Evolutionary conservation across 208 protist genomes (phyloP).

Genomic region (Tetramitus jugosus): DNA sequence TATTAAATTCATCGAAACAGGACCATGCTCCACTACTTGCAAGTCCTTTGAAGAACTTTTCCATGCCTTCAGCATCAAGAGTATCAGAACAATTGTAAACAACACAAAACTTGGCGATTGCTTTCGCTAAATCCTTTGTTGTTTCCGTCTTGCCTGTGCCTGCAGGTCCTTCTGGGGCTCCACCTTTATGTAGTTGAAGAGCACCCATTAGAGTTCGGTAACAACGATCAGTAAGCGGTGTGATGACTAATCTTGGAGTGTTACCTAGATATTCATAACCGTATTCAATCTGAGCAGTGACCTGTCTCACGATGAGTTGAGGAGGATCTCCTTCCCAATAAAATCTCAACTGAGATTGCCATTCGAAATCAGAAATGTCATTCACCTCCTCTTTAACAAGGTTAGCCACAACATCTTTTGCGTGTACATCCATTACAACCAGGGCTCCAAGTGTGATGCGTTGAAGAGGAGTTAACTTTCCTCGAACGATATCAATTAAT

Average conservation of each 20-base stretch:
- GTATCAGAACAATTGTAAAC: slow-evolving; percentile 98
- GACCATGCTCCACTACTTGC: slow-evolving; percentile 83
- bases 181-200: slow-evolving; percentile 90
- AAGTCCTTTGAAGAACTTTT: slow-evolving; percentile 88
- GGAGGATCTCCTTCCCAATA: slow-evolving; percentile 82
- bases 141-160: too few relatives aligned
- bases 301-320: slow-evolving; percentile 76
- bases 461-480: slow-evolving; percentile 64
- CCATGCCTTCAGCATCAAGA: slow-evolving; percentile 87
- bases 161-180: too few relatives aligned
- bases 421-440: slow-evolving; percentile 86
- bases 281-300: slow-evolving; percentile 78
- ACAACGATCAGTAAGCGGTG: slow-evolving; percentile 86
- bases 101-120: slow-evolving; percentile 86
- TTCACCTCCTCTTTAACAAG: slow-evolving; percentile 75
- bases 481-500: slow-evolving; percentile 78
- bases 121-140: too few relatives aligned
- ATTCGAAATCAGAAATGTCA: slow-evolving; percentile 84
- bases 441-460: slow-evolving; percentile 80
- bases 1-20: slow-evolving; percentile 96
- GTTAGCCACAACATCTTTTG: slow-evolving; percentile 76
- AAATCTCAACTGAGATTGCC: slow-evolving; percentile 88
- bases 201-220: slow-evolving; percentile 89
- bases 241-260: slow-evolving; percentile 87
- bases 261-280: slow-evolving; percentile 94